phyloP scores from a whole-genome alignment of 2,329 filamentous ascomycete species.

The Penicillium olsonii region DNA sequence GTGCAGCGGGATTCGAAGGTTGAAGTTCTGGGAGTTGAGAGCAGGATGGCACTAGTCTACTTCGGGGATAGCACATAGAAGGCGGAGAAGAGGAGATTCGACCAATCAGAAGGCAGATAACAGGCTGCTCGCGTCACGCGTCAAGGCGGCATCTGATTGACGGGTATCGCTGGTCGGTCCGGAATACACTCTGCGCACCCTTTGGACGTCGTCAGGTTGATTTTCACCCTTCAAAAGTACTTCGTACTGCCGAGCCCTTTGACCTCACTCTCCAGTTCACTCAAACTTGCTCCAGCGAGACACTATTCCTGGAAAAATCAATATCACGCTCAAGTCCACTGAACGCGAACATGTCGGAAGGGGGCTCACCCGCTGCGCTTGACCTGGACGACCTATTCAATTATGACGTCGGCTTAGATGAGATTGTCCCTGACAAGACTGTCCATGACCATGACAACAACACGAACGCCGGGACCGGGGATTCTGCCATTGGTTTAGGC shows the following conservation, averaged over 20 bases:
- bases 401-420: conserved; percentile 65
- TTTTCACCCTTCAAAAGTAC: too few relatives aligned
- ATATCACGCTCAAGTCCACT: not conserved
- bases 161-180: too few relatives aligned
- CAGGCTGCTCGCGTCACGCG: conserved; percentile 16
- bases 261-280: not conserved
- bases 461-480: conserved; percentile 19
- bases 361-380: conserved; percentile 36
- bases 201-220: too few relatives aligned
- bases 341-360: conserved; percentile 10
- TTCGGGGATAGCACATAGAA: conserved; percentile 14
- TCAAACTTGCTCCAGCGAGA: not conserved
- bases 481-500: conserved; percentile 63
- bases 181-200: too few relatives aligned
- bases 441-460: conserved; percentile 22
- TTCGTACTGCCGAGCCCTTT: too few relatives aligned
- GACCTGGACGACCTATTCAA: conserved; percentile 71
- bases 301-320: not conserved
- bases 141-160: conserved; percentile 17
- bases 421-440: conserved; percentile 47
- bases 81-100: conserved; percentile 12
- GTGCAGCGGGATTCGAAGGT: conserved; percentile 25
- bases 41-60: conserved; percentile 24
- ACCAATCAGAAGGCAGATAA: conserved; percentile 20
- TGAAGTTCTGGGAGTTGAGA: conserved; percentile 31